Evolutionary conservation across 306 rosid species (phyloP).

Genomic region (Cicer pinnatifidum): DNA sequence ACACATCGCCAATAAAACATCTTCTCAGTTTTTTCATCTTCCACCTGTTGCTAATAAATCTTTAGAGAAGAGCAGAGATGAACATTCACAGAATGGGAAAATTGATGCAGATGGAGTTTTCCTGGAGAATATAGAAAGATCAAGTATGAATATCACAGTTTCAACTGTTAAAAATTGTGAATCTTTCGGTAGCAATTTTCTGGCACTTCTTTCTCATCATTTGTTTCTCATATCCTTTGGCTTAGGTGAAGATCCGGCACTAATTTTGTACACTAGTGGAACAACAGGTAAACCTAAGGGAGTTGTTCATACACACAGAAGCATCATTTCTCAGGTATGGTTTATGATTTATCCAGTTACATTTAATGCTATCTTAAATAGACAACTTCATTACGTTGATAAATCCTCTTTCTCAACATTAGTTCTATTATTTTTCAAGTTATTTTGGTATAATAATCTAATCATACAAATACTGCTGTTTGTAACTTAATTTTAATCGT

Average conservation of each 20-base stretch:
- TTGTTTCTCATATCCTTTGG: constrained; percentile 45
- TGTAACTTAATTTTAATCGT: constrained; percentile 29
- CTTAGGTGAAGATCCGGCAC: constrained; percentile 88
- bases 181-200: constrained; percentile 6
- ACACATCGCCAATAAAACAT: constrained; percentile 72
- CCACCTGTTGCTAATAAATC: constrained; percentile 64
- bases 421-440: constrained; percentile 18
- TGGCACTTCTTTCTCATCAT: constrained; percentile 35
- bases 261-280: constrained; percentile 89
- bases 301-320: constrained; percentile 89
- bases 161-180: constrained; percentile 27
- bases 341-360: constrained; percentile 24
- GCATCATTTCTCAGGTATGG: constrained; percentile 82
- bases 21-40: constrained; percentile 67
- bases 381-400: constrained; percentile 20
- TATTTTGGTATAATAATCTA: constrained; percentile 25
- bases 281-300: constrained; percentile 99
- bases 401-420: constrained; percentile 31
- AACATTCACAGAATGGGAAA: constrained; percentile 52
- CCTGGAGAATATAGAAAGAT: constrained; percentile 46
- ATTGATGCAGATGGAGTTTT: constrained; percentile 49
- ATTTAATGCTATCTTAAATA: constrained; percentile 26
- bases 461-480: not conserved
- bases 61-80: constrained; percentile 50
- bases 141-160: constrained; percentile 55